phyloP scores from a whole-genome alignment of 495 filamentous ascomycete genomes.

The Platismatia glauca region DNA sequence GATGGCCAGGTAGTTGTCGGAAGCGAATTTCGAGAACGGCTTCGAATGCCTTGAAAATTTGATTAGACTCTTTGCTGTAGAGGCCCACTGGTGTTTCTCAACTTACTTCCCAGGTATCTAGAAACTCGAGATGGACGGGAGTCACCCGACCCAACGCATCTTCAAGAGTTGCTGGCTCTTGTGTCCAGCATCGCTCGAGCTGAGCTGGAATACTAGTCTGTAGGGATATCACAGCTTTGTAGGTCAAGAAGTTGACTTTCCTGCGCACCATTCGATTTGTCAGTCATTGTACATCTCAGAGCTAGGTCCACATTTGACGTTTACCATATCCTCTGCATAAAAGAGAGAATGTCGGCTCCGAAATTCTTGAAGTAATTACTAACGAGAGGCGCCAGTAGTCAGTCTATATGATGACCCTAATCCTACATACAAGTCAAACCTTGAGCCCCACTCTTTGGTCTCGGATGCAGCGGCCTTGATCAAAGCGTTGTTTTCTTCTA shows the following conservation, averaged over 20 bases:
- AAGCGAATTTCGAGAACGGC: constrained; percentile 7
- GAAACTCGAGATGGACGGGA: background rate
- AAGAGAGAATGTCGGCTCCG: constrained; percentile 1
- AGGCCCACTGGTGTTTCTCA: background rate
- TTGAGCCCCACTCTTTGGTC: background rate
- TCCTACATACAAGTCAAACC: background rate
- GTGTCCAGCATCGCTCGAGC: background rate
- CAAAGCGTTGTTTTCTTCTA: constrained; percentile 2
- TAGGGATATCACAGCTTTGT: constrained; percentile 2
- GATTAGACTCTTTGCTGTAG: background rate
- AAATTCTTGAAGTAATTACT: background rate
- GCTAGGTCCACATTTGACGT: no score
- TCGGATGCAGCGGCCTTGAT: background rate
- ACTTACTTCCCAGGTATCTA: constrained; percentile 6
- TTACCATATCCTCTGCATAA: constrained; percentile 4
- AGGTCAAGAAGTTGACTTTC: constrained; percentile 9
- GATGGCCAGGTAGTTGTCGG: constrained; percentile 4
- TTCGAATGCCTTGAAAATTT: background rate
- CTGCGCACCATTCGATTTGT: background rate
- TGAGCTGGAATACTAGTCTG: constrained; percentile 1
- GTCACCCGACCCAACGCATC: background rate
- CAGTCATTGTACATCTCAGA: background rate
- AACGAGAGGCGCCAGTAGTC: background rate
- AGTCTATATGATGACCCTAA: background rate
- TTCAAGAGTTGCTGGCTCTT: constrained; percentile 2